Evolutionary conservation across 2,329 filamentous ascomycete genomes (phyloP), one percentile per base, ranked within the genome.

Genomic region (Phialocephala subalpina): DNA sequence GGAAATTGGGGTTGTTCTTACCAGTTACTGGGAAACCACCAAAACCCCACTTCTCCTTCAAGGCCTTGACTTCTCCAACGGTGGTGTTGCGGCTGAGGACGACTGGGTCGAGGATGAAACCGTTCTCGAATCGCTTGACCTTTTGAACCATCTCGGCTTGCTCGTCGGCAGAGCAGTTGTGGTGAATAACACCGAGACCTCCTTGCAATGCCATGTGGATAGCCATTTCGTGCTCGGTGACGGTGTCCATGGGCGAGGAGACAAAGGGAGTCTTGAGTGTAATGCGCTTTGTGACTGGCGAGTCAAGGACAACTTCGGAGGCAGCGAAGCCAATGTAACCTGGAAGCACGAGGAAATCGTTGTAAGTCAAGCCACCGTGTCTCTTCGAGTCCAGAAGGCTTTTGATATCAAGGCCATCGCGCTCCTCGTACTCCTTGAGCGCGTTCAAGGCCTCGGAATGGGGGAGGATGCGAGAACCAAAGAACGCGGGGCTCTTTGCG

Each of bases 101-200:
- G 65, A 99, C 89, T 52, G 96, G 96, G 77, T 99, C 97, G 56
- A 93, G 86, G 78, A 99, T 99, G 85, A 99, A 99, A 74, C 96
- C 96, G 83, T 99, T 99, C 84, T 99, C 96, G 81, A 94, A 99
- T 77, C 96, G 89, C 91, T 99, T 99, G 75, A 99, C 96, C 85
- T 97, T 98, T 81, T 93, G 89, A 73, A 99, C 93, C 96, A 99
- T 99, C 84, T 97, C 94, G 72, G 96, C 96, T 84, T 99, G 96
- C 63, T 93, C 92, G 33, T 98, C 93, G 35, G 94, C 88, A n/a
- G 94, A 96, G 87, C 96, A 99, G 86, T 99, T 99, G 88, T 99
- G 96, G 86, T 99, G 96, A 73, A 99, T 97, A 74, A 99, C 94
- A 82, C 96, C 93, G 20, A 97, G 85, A 76, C 93, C 93, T 75